Base-by-base conservation (phyloP, 1,139 yeast genomes). In the Yamadazyma songkhlaensis region DNA sequence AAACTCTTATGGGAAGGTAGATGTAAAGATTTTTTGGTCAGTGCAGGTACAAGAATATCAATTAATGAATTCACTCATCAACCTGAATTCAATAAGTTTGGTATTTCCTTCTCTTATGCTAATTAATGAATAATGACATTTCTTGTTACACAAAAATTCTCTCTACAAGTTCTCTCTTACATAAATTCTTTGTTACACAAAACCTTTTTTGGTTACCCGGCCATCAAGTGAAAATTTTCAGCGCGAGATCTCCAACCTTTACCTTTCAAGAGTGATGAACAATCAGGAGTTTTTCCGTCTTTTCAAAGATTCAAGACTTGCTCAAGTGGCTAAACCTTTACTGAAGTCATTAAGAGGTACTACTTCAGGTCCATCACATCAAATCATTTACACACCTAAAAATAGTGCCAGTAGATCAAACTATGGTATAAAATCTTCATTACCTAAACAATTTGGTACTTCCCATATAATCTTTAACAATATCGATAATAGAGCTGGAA, bases 1-100 rank as follows among this genome's bases (percentile, higher is more conserved):
- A 80, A 79, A 42, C 39, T 89, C 5, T 61, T 87, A 27, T 92
- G 97, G 97, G 96, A 87, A 53, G 97, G 97, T 0, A 74, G 86
- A 45, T 77, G 78, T 51, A 81, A 84, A 51, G 95, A 88, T 36
- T 84, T 92, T 51, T 58, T 92, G 37, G 70, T 90, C 4, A 81
- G 89, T 37, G 76, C 92, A 1, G 97, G 97, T 0, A 72, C 81
- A 3, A 78, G 74, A 37, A 46, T 82, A 9, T 45, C 57, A 4
- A 37, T 67, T 22, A 64, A 65, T 39, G 52, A 58, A 1, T 36
- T 41, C 4, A 60, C 64, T 0, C 54, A 53, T 29, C 49, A 57
- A 4, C 75, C 74, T 1, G 74, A 68, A 36, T 42, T 70, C 27
- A 54, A 54, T 36, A 57, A 64, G 35, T 53, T 71, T 38, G 77